Evolutionary conservation across 768 basidiomycete genomes (phyloP).

Genomic region (Lactarius pseudohatsudake): DNA sequence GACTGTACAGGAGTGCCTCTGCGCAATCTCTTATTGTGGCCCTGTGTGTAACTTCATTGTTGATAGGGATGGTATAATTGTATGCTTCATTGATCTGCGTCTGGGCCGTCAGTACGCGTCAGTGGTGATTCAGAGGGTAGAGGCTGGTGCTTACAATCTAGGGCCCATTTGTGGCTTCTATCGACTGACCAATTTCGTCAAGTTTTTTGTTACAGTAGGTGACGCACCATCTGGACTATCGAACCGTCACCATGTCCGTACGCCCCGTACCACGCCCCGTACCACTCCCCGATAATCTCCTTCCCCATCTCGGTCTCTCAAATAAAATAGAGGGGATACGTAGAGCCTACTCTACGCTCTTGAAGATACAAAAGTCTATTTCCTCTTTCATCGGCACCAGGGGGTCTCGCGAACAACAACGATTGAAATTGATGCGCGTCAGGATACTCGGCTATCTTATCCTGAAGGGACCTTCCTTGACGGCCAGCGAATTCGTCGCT

Average conservation of each 20-base stretch:
- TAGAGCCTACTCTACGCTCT: not conserved
- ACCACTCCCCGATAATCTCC: not conserved
- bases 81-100: too few relatives aligned
- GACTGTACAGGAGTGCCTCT: not conserved
- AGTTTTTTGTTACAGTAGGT: too few relatives aligned
- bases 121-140: too few relatives aligned
- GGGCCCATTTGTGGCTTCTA: too few relatives aligned
- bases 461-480: not conserved
- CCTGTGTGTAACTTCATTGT: too few relatives aligned
- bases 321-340: not conserved
- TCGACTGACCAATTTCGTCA: too few relatives aligned
- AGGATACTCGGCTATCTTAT: not conserved
- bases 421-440: not conserved
- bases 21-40: not conserved
- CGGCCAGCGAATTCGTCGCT: not conserved
- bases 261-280: not conserved
- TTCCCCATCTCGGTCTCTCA: not conserved
- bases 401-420: not conserved
- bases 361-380: not conserved
- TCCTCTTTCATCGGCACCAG: not conserved
- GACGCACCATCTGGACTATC: too few relatives aligned
- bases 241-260: too few relatives aligned
- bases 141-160: too few relatives aligned
- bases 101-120: too few relatives aligned
- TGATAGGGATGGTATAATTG: too few relatives aligned